phyloP scores from a whole-genome alignment of 257 asterid genomes.

The Solanum etuberosum region DNA sequence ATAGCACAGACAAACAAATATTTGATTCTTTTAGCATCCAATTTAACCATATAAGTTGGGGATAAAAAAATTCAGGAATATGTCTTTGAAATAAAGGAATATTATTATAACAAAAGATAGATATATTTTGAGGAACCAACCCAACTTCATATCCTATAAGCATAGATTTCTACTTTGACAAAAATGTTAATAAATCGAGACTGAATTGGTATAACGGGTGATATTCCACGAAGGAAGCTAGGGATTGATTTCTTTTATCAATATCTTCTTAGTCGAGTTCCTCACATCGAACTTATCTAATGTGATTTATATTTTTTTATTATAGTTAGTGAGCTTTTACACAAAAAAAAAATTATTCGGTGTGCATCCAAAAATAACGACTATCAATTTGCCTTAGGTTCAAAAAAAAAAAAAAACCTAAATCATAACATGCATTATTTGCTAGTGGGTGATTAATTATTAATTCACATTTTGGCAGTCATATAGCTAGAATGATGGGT shows the following conservation, averaged over 20 bases:
- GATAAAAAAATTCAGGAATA: not conserved
- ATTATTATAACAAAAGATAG: not conserved
- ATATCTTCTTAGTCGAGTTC: not conserved
- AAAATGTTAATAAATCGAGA: not conserved
- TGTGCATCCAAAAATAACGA: not conserved
- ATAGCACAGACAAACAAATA: not conserved
- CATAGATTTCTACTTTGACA: not conserved
- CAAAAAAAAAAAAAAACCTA: not conserved
- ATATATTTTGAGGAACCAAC: not conserved
- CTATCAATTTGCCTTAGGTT: not conserved
- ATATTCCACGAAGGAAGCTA: not conserved
- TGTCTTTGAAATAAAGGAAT: not conserved
- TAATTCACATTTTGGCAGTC: not conserved
- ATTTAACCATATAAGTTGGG: not conserved
- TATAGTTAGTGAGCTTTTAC: not conserved
- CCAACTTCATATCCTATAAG: not conserved
- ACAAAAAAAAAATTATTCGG: accelerated
- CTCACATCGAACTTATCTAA: not conserved
- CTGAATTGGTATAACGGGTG: not conserved
- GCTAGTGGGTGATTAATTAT: too few species aligned
- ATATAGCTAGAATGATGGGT: not conserved
- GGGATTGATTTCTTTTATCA: not conserved
- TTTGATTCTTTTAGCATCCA: not conserved
- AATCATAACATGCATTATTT: not conserved
- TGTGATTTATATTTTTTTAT: not conserved